Evolutionary conservation across 176 grass and related monocot species (phyloP), one percentile per base, ranked within the genome.

Genomic region (Hsuehochloa calcarea): DNA sequence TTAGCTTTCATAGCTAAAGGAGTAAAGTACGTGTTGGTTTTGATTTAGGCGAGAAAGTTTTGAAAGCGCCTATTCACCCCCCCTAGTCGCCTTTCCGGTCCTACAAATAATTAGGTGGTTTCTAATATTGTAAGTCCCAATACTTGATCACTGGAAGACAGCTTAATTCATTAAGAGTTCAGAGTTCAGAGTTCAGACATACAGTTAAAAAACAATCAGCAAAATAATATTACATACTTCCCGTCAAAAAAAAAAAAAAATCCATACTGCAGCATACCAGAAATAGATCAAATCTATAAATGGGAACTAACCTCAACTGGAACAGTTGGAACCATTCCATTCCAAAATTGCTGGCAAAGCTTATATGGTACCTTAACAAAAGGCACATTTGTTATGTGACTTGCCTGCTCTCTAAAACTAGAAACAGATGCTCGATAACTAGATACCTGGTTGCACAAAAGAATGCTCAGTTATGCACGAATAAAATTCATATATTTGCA

Each of bases 401-500:
- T 98, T 82, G 92, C 89, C 89, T 98, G 96, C 77, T 98, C 93
- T 81, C 91, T 88, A 74, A 98, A 95, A 91, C 96, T 95, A 84
- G 91, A 91, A 50, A 52, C 5, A 52, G 91, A 98, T 93, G 87
- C 87, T 82, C 93, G 91, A 85, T 93, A 95, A 84, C 96, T 98
- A 8, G 89, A 92, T 40, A 98, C 91, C 96, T 98, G 65, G 11
- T 72, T 60, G 11, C 15, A 29, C 5, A 51, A 83, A 83, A 79
- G 16, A 70, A 40, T 5, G 50, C 34, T 70, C 15, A 68, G 54
- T 44, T 64, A 35, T 72, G 5, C 34, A n/a, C 64, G n/a, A 74
- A 51, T 78, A 34, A 1, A n/a, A 63, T 44, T 43, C 10, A 45
- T 39, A 46, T 40, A 51, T 72, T 47, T 20, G 6, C 3, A 8